Evolutionary conservation across 768 basidiomycete genomes (phyloP).

Genomic region (Kockovaella imperatae): DNA sequence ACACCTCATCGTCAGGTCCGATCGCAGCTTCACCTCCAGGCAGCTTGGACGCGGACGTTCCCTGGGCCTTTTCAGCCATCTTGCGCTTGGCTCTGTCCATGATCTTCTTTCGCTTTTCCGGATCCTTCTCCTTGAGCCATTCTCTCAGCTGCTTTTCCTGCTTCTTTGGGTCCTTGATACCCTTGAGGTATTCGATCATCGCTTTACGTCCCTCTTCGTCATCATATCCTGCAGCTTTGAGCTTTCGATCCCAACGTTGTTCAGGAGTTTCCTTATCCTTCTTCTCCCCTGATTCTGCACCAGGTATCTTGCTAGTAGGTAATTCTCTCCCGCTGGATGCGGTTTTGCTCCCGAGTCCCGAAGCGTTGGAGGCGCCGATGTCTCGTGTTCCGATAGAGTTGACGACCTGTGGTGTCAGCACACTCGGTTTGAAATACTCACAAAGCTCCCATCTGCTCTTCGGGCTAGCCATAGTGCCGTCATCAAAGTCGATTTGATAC

Average conservation of each 20-base stretch:
- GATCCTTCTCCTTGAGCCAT: conserved; percentile 3
- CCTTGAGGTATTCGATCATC: conserved; percentile 4
- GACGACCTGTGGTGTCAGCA: background rate
- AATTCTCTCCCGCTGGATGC: background rate
- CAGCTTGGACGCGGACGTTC: background rate
- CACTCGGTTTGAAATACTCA: conserved; percentile 11
- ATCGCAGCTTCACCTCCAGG: background rate
- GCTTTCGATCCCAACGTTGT: conserved; percentile 1
- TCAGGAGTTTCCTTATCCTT: background rate
- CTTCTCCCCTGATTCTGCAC: background rate
- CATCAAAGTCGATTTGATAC: conserved; percentile 26
- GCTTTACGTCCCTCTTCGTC: conserved; percentile 2
- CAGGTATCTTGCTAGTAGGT: background rate
- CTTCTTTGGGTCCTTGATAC: background rate
- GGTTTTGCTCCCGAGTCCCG: background rate
- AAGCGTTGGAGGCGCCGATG: background rate
- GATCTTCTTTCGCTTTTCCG: background rate
- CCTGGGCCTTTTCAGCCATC: background rate
- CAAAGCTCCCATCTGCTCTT: conserved; percentile 18
- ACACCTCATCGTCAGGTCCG: background rate
- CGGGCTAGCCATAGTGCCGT: conserved; percentile 21
- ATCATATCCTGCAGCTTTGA: conserved; percentile 3
- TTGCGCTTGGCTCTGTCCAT: background rate
- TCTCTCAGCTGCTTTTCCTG: background rate
- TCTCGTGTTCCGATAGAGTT: background rate